Conservation (phyloP, 495 filamentous ascomycete genomes). For the Parathielavia hyrcaniae region DNA sequence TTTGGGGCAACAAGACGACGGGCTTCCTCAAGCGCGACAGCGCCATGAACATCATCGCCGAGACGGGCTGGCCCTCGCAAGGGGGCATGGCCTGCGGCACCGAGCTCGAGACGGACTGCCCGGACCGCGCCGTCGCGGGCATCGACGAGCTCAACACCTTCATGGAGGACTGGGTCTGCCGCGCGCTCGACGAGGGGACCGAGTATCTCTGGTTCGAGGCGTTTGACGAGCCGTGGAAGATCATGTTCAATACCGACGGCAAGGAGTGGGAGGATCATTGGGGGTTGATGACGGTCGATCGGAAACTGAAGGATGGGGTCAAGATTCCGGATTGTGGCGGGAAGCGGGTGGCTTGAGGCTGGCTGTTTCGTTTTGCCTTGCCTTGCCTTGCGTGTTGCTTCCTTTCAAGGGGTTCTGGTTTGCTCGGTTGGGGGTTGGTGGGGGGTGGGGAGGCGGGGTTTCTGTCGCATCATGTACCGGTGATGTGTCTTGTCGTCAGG, state of each 20-base stretch:
- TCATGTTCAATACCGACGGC: constrained; percentile 57
- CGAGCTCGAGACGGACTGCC: constrained; percentile 44
- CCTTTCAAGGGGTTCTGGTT: no score
- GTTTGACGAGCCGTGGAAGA: constrained; percentile 95
- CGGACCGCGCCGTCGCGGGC: constrained; percentile 65
- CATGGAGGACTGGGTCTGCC: constrained; percentile 81
- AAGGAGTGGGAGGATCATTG: constrained; percentile 93
- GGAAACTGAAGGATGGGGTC: constrained; percentile 78
- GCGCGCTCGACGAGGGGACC: constrained; percentile 68
- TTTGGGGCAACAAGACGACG: constrained; percentile 68
- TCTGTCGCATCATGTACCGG: no score
- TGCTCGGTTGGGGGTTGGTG: no score
- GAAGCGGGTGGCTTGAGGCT: constrained; percentile 49
- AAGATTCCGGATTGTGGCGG: constrained; percentile 85
- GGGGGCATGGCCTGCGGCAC: constrained; percentile 76
- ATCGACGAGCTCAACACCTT: constrained; percentile 79
- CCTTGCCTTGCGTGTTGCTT: no score
- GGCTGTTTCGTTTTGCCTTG: background rate
- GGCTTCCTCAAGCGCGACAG: constrained; percentile 50
- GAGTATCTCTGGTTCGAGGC: constrained; percentile 97
- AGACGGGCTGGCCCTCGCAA: constrained; percentile 85
- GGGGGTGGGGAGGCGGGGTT: no score
- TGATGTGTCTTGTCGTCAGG: no score
- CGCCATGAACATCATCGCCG: constrained; percentile 67
- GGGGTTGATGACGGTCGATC: constrained; percentile 83